Conservation (phyloP, 495 filamentous ascomycete genomes). For the Neurospora sp. region DNA sequence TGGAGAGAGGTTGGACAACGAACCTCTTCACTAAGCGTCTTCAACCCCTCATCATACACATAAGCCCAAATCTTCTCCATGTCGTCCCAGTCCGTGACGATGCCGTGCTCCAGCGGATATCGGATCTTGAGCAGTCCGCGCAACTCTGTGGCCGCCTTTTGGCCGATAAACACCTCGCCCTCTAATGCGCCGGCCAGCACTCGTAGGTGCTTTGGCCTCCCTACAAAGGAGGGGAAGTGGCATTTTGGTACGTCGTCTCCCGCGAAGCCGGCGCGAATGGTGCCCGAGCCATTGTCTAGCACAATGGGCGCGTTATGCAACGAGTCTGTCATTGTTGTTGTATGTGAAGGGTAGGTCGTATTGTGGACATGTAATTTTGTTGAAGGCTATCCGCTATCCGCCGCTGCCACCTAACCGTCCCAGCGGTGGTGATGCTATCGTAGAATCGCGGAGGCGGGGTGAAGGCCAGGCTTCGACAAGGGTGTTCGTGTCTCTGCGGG, state of each 20-base stretch:
- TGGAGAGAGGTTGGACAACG: constrained; percentile 5
- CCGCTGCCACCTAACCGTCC: not conserved
- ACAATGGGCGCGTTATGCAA: constrained; percentile 97
- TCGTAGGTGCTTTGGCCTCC: constrained; percentile 90
- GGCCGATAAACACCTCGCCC: constrained; percentile 95
- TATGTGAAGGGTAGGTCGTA: not conserved
- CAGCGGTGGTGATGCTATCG: not conserved
- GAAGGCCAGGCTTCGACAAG: not conserved
- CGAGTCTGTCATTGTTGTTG: constrained; percentile 57
- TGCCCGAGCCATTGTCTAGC: constrained; percentile 97
- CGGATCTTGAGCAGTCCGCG: constrained; percentile 89
- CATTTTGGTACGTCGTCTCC: constrained; percentile 93
- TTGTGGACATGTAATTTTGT: not conserved
- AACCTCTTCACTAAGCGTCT: constrained; percentile 94
- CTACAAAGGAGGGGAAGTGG: constrained; percentile 97
- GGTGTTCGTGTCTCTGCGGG: not conserved
- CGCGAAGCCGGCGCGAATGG: constrained; percentile 93
- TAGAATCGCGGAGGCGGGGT: not conserved
- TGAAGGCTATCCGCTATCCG: not conserved
- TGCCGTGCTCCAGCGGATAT: constrained; percentile 94
- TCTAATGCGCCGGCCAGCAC: constrained; percentile 93
- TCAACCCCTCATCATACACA: constrained; percentile 57
- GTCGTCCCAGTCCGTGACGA: constrained; percentile 99
- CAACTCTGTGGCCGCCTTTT: constrained; percentile 78
- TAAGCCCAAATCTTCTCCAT: constrained; percentile 98